Evolutionary conservation across 768 basidiomycete genomes (phyloP).

Genomic region (Xerocomellus chrysenteron): DNA sequence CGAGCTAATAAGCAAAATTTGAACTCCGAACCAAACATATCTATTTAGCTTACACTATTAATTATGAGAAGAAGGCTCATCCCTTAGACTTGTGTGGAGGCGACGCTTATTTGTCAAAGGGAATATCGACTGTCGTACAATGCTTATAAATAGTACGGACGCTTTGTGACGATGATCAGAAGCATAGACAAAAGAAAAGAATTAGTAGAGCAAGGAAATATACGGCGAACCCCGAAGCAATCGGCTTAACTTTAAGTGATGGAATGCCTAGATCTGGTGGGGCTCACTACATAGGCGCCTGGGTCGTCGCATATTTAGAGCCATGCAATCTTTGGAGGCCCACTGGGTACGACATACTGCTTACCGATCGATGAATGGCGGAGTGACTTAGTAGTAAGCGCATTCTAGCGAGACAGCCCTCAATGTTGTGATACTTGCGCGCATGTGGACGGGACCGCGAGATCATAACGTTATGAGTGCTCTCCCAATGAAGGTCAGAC

Average conservation of each 20-base stretch:
- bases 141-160: neutral
- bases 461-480: neutral
- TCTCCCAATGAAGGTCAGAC: neutral
- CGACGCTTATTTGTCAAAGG: conserved; percentile 18
- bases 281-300: neutral
- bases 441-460: neutral
- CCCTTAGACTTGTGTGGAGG: neutral
- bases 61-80: conserved; percentile 3
- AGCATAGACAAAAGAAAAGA: conserved; percentile 10
- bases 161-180: conserved; percentile 14
- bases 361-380: neutral
- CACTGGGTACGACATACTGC: neutral
- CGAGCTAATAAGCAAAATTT: neutral
- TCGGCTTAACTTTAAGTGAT: neutral
- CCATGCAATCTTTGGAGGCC: neutral
- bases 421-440: neutral
- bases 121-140: neutral
- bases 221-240: conserved; percentile 1
- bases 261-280: neutral
- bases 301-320: neutral
- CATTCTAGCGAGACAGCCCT: neutral
- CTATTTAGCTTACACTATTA: neutral
- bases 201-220: neutral
- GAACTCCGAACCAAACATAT: neutral
- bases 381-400: neutral